phyloP scores from a whole-genome alignment of 352 stramenopile species.

The Globisporangium recalcitrans region DNA sequence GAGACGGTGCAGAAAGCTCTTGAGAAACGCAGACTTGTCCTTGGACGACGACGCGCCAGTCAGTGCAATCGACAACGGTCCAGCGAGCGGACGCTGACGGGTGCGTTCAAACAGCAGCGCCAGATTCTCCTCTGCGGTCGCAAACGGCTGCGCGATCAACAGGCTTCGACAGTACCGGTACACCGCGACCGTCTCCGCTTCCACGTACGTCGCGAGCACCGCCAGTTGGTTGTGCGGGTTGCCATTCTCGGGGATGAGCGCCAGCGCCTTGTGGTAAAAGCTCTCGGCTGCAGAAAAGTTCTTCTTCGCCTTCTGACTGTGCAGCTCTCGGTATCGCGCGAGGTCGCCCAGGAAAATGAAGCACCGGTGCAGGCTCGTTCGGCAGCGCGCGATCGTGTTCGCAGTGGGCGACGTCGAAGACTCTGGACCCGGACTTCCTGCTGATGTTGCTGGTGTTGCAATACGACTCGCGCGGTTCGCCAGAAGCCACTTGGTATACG shows the following conservation, averaged over 20 bases:
- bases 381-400: constrained; percentile 23
- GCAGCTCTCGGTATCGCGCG: constrained; percentile 74
- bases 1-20: constrained; percentile 84
- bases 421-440: constrained; percentile 7
- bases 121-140: constrained; percentile 86
- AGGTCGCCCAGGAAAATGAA: constrained; percentile 80
- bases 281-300: constrained; percentile 67
- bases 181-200: constrained; percentile 87
- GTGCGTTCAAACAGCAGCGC: constrained; percentile 86
- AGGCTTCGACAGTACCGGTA: constrained; percentile 89
- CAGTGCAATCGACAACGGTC: constrained; percentile 26
- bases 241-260: constrained; percentile 67
- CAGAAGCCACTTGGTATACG: constrained; percentile 44
- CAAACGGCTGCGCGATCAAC: constrained; percentile 79
- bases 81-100: constrained; percentile 58
- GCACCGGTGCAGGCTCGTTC: constrained; percentile 75
- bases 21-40: constrained; percentile 81
- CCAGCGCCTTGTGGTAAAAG: constrained; percentile 69
- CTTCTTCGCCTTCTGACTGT: constrained; percentile 83
- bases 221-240: constrained; percentile 86
- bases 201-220: constrained; percentile 81
- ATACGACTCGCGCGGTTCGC: constrained; percentile 37
- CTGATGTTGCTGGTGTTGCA: constrained; percentile 2
- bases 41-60: constrained; percentile 42
- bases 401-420: constrained; percentile 2